Percentiles rank a stretch among this genome's conserved stretches.
phyloP scores from a whole-genome alignment of 2,329 filamentous ascomycete genomes.

The Phialophora expanda region DNA sequence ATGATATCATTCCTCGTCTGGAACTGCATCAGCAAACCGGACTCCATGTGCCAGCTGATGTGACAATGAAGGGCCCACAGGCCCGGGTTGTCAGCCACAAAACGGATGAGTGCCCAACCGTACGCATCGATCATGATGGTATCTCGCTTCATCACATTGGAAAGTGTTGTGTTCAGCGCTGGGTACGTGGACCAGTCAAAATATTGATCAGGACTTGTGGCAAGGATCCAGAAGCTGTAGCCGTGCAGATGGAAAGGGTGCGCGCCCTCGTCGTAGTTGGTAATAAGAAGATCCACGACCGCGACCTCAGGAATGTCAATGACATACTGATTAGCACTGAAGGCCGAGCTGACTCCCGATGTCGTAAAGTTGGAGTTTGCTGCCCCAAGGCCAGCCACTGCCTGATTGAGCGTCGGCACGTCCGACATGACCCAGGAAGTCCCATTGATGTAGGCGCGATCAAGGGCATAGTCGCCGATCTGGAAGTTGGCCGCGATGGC shows the following conservation, averaged over 20 bases:
- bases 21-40: slow-evolving; percentile 40
- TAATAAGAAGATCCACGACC: slow-evolving; percentile 47
- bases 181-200: slow-evolving; percentile 45
- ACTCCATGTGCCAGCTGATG: slow-evolving; percentile 46
- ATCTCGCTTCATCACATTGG: slow-evolving; percentile 34
- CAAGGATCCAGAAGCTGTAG: slow-evolving; percentile 13
- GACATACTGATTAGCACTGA: slow-evolving; percentile 19
- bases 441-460: slow-evolving; percentile 20
- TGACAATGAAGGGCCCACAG: slow-evolving; percentile 48
- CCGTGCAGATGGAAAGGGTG: slow-evolving; percentile 60
- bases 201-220: slow-evolving; percentile 46
- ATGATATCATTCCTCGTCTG: slow-evolving; percentile 20
- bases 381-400: slow-evolving; percentile 11
- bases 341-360: slow-evolving; percentile 15
- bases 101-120: slow-evolving; percentile 45
- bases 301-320: slow-evolving; percentile 12
- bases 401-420: slow-evolving; percentile 16
- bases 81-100: slow-evolving; percentile 46
- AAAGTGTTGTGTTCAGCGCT: slow-evolving; percentile 9
- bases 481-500: slow-evolving; percentile 64
- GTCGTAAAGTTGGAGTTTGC: slow-evolving; percentile 8
- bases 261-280: slow-evolving; percentile 45
- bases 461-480: slow-evolving; percentile 64
- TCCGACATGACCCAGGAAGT: slow-evolving; percentile 20
- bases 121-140: slow-evolving; percentile 45